Evolutionary conservation across 805 yeast species (phyloP), one percentile per base, ranked within the genome.

Genomic region (Pichia rugopelliculosa): DNA sequence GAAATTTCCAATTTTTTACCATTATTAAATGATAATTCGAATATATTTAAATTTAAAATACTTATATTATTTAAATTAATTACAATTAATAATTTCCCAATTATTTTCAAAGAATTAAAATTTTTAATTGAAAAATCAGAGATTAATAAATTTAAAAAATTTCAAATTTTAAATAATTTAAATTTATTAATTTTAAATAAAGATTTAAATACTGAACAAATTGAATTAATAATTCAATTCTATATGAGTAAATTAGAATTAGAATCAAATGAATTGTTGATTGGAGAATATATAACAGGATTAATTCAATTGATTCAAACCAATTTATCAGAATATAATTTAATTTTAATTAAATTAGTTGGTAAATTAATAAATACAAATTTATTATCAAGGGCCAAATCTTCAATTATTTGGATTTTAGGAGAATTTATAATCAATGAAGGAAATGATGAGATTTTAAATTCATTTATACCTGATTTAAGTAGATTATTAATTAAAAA

Each of bases 391-490:
- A 49, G 56, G 17, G 95, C 98, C 0, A 78, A 81, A 54, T 88
- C 95, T 1, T 84, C 91, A 41, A 81, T 90, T 11, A 73, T 91
- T 7, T 93, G 98, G 98, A 72, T 91, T 10, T 75, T 91, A 45
- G 96, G 98, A 5, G 97, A 93, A 59, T 83, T 82, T 59, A 72
- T 82, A 0, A 59, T 59, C 6, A 46, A 47, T 2, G 44, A 41
- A 3, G 42, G 22, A 13, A 33, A 37, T 8, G 42, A 46, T 27
- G 8, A 42, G 10, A 41, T 51, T 11, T 39, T 56, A 4, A 48
- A 45, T 36, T 53, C 60, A 23, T 64, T 86, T 44, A 82, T 90
- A 4, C 90, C 95, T 0, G 96, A 91, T 59, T 75, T 87, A 2
- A 67, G 88, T 47, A 72, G 96, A 45, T 66, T 68, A 13, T 64